Evolutionary conservation across 2,329 filamentous ascomycete genomes (phyloP).

Genomic region (Sordariomycetes sp.): DNA sequence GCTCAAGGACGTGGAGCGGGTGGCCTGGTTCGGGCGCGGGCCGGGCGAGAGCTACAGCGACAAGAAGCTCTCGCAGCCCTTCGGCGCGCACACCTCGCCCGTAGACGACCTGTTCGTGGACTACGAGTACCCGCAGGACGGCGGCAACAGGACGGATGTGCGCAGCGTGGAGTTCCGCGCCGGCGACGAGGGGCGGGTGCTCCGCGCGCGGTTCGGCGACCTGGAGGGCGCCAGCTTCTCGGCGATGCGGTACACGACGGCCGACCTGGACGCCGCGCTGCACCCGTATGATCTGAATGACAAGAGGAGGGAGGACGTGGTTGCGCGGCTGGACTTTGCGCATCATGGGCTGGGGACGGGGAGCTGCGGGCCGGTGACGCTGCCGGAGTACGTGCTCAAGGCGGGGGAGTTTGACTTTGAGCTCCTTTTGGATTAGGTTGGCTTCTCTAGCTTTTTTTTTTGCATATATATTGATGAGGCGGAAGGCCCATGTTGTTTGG

Average conservation of each 20-base stretch:
- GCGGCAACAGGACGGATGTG: conserved; percentile 53
- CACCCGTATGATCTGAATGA: conserved; percentile 52
- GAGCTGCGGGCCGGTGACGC: conserved; percentile 47
- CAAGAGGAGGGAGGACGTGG: conserved; percentile 34
- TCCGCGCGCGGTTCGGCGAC: conserved; percentile 34
- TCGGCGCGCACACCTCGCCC: conserved; percentile 38
- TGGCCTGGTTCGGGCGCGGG: conserved; percentile 58
- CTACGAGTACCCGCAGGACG: conserved; percentile 61
- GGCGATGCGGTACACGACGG: conserved; percentile 41
- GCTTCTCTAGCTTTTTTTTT: no score
- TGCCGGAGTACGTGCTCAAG: conserved; percentile 34
- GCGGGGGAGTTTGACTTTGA: conserved; percentile 31
- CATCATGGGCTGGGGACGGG: conserved; percentile 55
- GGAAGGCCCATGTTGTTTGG: no score
- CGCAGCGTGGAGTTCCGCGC: conserved; percentile 43
- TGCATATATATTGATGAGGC: no score
- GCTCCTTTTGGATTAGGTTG: conserved; percentile 29
- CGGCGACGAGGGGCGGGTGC: conserved; percentile 12
- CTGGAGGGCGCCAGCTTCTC: conserved; percentile 43
- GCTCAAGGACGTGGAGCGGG: conserved; percentile 23
- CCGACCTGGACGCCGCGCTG: conserved; percentile 38
- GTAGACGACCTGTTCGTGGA: conserved; percentile 44
- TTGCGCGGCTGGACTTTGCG: conserved; percentile 48
- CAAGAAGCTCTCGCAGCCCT: conserved; percentile 48
- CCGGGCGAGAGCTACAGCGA: conserved; percentile 58